Percentiles rank a stretch among this genome's conserved stretches.
Conservation (phyloP, 345 rosid genomes). For the Salix udensis region DNA sequence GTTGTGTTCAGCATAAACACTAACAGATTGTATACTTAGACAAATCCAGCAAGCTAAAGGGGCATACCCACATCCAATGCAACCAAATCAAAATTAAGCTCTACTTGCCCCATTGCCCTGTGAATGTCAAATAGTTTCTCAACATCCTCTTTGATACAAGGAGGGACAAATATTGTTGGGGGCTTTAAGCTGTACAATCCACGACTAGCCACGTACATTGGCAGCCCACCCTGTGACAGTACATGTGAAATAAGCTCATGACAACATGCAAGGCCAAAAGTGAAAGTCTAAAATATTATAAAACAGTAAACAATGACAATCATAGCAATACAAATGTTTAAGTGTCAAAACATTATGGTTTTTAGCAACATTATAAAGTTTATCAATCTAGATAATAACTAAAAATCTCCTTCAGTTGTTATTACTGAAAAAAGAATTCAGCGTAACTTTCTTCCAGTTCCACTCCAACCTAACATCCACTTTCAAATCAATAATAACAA, state of each 20-base stretch:
- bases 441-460: no score
- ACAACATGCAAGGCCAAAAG: not conserved
- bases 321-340: no score
- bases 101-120: constrained; percentile 80
- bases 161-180: constrained; percentile 80
- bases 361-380: no score
- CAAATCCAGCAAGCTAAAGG: constrained; percentile 9
- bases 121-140: constrained; percentile 80
- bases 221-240: constrained; percentile 65
- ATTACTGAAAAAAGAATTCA: no score
- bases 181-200: constrained; percentile 86
- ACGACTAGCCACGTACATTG: constrained; percentile 89
- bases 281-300: not conserved
- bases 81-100: constrained; percentile 66
- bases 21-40: not conserved
- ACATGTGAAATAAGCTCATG: constrained; percentile 4
- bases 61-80: constrained; percentile 70
- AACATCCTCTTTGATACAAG: constrained; percentile 76
- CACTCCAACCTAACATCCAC: no score
- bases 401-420: no score
- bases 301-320: not conserved
- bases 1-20: constrained; percentile 2
- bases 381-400: no score
- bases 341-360: no score
- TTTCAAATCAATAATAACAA: no score